These are phyloP conservation scores for Globisporangium camurandrum DNA, from an alignment of 352 stramenopile genomes.

Conservation along the genomic window DNA sequence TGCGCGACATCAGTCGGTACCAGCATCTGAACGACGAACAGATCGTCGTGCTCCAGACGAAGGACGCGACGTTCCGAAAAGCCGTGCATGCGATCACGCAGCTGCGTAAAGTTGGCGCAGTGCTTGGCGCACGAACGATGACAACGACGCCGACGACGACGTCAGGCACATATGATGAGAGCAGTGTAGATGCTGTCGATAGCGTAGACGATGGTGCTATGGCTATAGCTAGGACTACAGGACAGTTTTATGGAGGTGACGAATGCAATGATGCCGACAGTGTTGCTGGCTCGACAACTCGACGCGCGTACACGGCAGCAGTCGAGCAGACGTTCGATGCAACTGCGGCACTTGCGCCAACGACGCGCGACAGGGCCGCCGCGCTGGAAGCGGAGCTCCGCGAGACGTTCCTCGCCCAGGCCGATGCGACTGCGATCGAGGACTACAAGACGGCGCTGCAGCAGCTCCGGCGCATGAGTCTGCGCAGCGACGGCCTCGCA, in stretches of 20 bases:
- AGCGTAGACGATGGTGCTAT: constrained; percentile 7
- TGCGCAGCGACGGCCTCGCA: constrained; percentile 9
- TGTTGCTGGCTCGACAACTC: not conserved
- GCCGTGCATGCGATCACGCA: constrained; percentile 51
- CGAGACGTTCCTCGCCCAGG: constrained; percentile 51
- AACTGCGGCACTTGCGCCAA: constrained; percentile 1
- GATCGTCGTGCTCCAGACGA: constrained; percentile 53
- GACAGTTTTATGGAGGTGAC: no score
- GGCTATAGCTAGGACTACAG: no score
- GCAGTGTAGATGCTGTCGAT: not conserved
- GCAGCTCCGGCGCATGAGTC: constrained; percentile 41
- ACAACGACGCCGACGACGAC: not conserved
- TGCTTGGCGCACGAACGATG: constrained; percentile 8
- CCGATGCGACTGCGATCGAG: constrained; percentile 52
- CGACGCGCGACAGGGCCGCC: constrained; percentile 25
- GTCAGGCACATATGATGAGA: no score
- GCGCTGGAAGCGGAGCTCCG: constrained; percentile 59
- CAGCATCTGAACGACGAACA: constrained; percentile 57
- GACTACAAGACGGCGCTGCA: constrained; percentile 64
- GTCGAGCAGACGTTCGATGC: constrained; percentile 24
- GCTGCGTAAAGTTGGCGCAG: constrained; percentile 26
- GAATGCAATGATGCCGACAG: not conserved
- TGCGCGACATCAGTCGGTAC: constrained; percentile 65
- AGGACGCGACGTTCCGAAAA: constrained; percentile 69
- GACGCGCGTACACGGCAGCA: constrained; percentile 26